Percentiles rank a stretch among this genome's conserved stretches.
These are phyloP conservation scores for Ceratocystis destructans DNA, from an alignment of 2,329 filamentous ascomycete species.

Conservation along the genomic window DNA sequence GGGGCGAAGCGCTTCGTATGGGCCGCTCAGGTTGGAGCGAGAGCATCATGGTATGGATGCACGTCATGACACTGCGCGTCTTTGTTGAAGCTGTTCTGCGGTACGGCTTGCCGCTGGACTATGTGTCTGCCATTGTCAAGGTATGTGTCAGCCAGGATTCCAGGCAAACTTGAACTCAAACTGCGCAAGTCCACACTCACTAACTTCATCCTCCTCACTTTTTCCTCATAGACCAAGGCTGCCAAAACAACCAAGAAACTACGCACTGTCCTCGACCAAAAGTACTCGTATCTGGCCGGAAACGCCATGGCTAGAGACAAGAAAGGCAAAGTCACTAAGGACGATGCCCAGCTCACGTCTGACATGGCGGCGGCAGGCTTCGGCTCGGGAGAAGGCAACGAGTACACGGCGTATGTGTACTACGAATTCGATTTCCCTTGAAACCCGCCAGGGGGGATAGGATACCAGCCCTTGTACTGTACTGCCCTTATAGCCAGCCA, in stretches of 20 bases:
- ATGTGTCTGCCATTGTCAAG: conserved; percentile 71
- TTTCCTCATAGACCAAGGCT: conserved; percentile 28
- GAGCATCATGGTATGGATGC: conserved; percentile 89
- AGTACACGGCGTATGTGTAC: conserved; percentile 94
- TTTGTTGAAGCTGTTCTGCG: conserved; percentile 97
- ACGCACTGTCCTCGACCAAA: conserved; percentile 62
- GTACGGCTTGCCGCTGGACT: conserved; percentile 84
- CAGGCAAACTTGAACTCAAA: too few relatives aligned
- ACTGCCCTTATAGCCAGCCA: not conserved
- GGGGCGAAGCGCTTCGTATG: conserved; percentile 78
- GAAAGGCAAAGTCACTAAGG: conserved; percentile 80
- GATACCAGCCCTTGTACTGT: not conserved
- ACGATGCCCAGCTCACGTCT: conserved; percentile 63
- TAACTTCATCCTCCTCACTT: too few relatives aligned
- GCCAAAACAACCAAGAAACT: conserved; percentile 70
- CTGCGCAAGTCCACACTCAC: too few relatives aligned
- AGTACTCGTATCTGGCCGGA: conserved; percentile 83
- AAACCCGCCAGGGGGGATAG: too few relatives aligned
- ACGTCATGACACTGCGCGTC: conserved; percentile 77
- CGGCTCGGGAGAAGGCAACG: conserved; percentile 53
- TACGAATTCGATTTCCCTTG: conserved; percentile 76
- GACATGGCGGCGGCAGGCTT: conserved; percentile 71
- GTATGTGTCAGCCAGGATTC: conserved; percentile 39
- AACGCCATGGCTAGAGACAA: conserved; percentile 92
- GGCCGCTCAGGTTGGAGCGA: conserved; percentile 91